A percentile compares a stretch with the other conserved stretches of the same genome.
These are phyloP conservation scores for Phyllosticta capitalensis DNA, from an alignment of 2,329 filamentous ascomycete species.

Conservation along the genomic window DNA sequence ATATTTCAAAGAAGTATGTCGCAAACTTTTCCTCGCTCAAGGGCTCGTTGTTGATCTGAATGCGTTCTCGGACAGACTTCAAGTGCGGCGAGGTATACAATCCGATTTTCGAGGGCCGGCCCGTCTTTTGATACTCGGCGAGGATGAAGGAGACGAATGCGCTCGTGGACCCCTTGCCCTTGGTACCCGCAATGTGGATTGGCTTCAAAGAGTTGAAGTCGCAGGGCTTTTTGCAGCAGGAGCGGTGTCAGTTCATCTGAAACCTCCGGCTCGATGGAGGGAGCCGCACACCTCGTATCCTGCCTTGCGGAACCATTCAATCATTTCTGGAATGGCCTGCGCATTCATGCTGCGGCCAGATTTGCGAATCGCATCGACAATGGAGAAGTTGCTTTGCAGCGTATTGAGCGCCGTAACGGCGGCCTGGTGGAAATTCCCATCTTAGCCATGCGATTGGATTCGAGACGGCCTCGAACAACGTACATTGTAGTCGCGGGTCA, in stretches of 20 bases:
- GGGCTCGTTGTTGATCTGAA: slow-evolving; percentile 65
- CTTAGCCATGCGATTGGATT: too few species aligned
- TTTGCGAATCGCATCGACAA: slow-evolving; percentile 68
- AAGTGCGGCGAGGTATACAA: slow-evolving; percentile 83
- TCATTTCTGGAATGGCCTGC: slow-evolving; percentile 70
- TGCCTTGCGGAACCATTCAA: slow-evolving; percentile 64
- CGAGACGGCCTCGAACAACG: not conserved
- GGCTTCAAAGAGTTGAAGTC: slow-evolving; percentile 51
- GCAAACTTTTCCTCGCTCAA: slow-evolving; percentile 61
- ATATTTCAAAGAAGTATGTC: slow-evolving; percentile 73
- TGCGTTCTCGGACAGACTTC: slow-evolving; percentile 73
- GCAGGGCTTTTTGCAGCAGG: slow-evolving; percentile 39
- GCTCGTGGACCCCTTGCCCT: slow-evolving; percentile 85
- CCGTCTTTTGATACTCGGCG: slow-evolving; percentile 45
- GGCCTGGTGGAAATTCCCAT: slow-evolving; percentile 33
- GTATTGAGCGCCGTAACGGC: slow-evolving; percentile 66
- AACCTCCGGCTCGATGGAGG: not conserved
- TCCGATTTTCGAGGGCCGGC: slow-evolving; percentile 50
- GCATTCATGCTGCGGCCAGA: slow-evolving; percentile 65
- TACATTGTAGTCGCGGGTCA: slow-evolving; percentile 15
- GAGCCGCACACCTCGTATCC: slow-evolving; percentile 58
- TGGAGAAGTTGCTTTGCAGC: slow-evolving; percentile 68
- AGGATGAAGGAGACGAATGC: slow-evolving; percentile 76
- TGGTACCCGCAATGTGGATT: slow-evolving; percentile 86
- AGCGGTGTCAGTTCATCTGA: not conserved